These are phyloP conservation scores for Trematosphaeria pertusa DNA, from an alignment of 2,329 filamentous ascomycete species.

Conservation along the genomic window DNA sequence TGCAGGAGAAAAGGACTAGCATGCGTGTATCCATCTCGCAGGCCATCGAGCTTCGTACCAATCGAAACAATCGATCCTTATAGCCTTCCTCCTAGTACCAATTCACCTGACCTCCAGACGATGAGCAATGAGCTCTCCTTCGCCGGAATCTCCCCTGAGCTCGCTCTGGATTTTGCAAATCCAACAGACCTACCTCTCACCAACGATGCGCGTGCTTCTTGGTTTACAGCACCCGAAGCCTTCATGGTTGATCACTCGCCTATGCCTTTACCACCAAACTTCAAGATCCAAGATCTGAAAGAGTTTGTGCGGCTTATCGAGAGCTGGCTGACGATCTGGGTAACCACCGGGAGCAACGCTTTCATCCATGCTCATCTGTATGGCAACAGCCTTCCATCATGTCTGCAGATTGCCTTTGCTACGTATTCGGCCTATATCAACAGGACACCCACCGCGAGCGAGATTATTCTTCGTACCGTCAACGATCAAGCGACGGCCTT, in stretches of 20 bases:
- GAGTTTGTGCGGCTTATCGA: constrained; percentile 16
- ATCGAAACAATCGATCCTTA: not conserved
- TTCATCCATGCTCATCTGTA: constrained; percentile 45
- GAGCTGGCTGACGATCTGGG: constrained; percentile 38
- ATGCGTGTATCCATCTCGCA: constrained; percentile 13
- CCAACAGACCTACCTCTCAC: not conserved
- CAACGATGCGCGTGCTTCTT: constrained; percentile 1
- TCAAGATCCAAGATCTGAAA: constrained; percentile 7
- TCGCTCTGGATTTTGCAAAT: not conserved
- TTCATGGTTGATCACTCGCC: constrained; percentile 9
- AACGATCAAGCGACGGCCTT: constrained; percentile 15
- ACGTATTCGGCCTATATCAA: constrained; percentile 16
- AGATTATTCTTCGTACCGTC: constrained; percentile 19
- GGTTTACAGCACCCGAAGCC: constrained; percentile 11
- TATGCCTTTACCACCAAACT: constrained; percentile 11
- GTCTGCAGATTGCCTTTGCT: constrained; percentile 41
- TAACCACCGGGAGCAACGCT: constrained; percentile 32
- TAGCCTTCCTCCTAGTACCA: not conserved
- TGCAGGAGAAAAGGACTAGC: constrained; percentile 8
- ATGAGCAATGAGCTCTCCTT: not conserved
- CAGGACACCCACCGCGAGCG: constrained; percentile 14
- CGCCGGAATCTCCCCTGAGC: not conserved
- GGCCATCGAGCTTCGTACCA: constrained; percentile 10
- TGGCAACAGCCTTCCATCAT: constrained; percentile 22
- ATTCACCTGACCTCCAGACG: not conserved